Conservation (phyloP, 2,329 filamentous ascomycete genomes). For the Colletotrichum tropicale region DNA sequence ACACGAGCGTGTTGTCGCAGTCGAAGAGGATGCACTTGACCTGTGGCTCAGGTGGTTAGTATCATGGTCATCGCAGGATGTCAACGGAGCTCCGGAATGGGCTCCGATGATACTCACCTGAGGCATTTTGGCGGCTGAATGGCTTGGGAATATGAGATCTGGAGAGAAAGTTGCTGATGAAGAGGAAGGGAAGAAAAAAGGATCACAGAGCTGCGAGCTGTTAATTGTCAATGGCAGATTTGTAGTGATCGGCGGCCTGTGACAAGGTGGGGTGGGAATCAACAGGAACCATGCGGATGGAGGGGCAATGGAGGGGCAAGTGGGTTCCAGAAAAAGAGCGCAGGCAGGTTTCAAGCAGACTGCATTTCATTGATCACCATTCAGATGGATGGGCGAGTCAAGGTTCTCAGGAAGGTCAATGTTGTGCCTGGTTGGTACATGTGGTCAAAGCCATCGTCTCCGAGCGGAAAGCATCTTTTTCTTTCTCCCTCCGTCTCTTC, state of each 20-base stretch:
- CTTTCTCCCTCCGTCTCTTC: neutral
- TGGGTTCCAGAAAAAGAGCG: constrained; percentile 16
- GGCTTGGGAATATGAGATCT: neutral
- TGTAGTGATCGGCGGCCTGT: constrained; percentile 16
- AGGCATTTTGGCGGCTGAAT: constrained; percentile 33
- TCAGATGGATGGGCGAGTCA: neutral
- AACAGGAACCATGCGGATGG: constrained; percentile 12
- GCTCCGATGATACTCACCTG: constrained; percentile 26
- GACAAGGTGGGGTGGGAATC: constrained; percentile 3
- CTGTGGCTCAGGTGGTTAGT: constrained; percentile 33
- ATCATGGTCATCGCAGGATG: neutral
- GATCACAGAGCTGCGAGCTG: neutral
- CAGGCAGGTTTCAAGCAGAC: constrained; percentile 18
- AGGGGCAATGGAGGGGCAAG: constrained; percentile 16
- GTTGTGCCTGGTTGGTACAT: neutral
- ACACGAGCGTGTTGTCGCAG: constrained; percentile 90
- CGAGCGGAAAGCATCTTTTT: neutral
- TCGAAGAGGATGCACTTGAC: constrained; percentile 78
- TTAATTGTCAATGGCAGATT: constrained; percentile 7
- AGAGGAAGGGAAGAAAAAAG: neutral
- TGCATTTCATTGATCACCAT: neutral
- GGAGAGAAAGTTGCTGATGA: neutral
- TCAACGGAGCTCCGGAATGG: neutral
- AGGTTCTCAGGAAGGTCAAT: neutral
- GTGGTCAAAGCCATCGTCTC: neutral